A percentile compares a stretch with the other conserved stretches of the same genome.
These are phyloP conservation scores for Ceratobasidium sp. DNA, from an alignment of 1,284 basidiomycete genomes.

Conservation along the genomic window DNA sequence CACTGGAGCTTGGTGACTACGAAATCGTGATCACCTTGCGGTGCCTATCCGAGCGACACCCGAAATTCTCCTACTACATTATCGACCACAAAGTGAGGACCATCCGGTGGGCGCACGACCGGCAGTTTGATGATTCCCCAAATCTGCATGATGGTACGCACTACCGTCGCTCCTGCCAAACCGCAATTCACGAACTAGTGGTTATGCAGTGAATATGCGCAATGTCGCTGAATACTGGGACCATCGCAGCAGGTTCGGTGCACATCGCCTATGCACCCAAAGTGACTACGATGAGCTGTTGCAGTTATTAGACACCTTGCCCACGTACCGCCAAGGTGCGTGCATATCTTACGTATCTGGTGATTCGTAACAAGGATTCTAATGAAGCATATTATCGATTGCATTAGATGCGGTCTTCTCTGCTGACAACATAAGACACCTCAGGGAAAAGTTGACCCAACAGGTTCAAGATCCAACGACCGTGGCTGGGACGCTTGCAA, in stretches of 20 bases:
- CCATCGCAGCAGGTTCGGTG: conserved; percentile 7
- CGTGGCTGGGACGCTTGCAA: neutral
- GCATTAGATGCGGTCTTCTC: neutral
- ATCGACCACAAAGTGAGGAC: neutral
- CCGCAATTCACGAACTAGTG: neutral
- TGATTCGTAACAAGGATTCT: neutral
- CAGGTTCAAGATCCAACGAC: neutral
- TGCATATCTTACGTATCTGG: neutral
- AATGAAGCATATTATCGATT: neutral
- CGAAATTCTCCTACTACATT: conserved; percentile 24
- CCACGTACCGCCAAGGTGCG: neutral
- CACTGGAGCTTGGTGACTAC: neutral
- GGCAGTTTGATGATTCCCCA: neutral
- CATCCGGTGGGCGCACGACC: conserved; percentile 2
- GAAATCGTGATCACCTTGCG: conserved; percentile 2
- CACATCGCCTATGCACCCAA: conserved; percentile 8
- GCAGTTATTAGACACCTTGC: neutral
- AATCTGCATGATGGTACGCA: neutral
- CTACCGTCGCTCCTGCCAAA: neutral
- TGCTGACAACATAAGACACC: neutral
- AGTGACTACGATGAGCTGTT: neutral
- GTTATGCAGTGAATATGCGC: conserved; percentile 2
- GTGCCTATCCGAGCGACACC: neutral
- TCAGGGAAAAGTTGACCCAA: neutral
- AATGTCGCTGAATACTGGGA: conserved; percentile 34